Evolutionary conservation across 768 basidiomycete genomes (phyloP), one percentile per base, ranked within the genome.

Genomic region (Pisolithus marmoratus): DNA sequence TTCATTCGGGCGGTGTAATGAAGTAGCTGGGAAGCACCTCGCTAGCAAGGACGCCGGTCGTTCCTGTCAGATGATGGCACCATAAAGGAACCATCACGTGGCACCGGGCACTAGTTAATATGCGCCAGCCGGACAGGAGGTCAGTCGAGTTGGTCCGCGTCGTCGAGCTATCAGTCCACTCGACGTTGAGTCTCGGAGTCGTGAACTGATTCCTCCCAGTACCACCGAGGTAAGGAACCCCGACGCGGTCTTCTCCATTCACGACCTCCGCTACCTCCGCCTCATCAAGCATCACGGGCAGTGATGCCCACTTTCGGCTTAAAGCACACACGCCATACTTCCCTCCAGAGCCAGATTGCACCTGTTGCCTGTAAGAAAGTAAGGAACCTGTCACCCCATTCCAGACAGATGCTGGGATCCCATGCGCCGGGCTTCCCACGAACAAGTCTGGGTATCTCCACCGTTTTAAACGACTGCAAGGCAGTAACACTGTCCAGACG

Each of bases 171-270:
- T 41, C 53, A 22, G n/a, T 52, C 51, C 52, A 27, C 36, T 52
- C 50, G 43, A 54, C 55, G 27, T 49, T 34, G 29, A 38, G 43
- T 11, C 17, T 52, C 52, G 27, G 51, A 46, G 49, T 48, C 52
- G 12, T 58, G 45, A 1, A 5, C 51, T 27, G 63, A 20, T 46
- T 66, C 65, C 8, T 77, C 66, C 62, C 70, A 86, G 66, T 84
- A 91, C 84, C 84, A 86, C 55, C 66, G 72, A 9, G 90, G 90
- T 38, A 92, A 61, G 58, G 92, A 87, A n/a, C n/a, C n/a, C 90
- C 90, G 20, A 88, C 76, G 46, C 90, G 71, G 48, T 87, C 85
- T 65, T 90, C 87, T 5, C 80, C 81, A 22, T 72, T 78, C 52
- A 70, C 70, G 2, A 89, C 85, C 17, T 87, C 87, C 42, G 68